Percentiles rank a stretch among this genome's conserved stretches.
phyloP scores from a whole-genome alignment of 352 stramenopile genomes.

The Pythium rishiriense region DNA sequence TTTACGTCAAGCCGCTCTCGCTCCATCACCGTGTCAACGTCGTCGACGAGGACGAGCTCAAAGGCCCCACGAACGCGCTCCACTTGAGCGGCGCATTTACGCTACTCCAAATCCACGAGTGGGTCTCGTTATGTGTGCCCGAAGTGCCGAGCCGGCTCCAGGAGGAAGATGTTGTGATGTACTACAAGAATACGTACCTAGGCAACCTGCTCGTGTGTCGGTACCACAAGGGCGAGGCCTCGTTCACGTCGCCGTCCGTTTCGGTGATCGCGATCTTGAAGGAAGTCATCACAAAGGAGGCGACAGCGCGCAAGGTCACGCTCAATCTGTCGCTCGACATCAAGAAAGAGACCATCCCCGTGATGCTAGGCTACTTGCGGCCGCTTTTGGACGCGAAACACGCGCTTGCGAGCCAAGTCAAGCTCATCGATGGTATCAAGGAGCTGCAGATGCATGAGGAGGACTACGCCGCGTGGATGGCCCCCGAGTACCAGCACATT shows the following conservation, averaged over 20 bases:
- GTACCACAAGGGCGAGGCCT: slow-evolving; percentile 73
- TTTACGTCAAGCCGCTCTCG: slow-evolving; percentile 82
- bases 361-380: slow-evolving; percentile 67
- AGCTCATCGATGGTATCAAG: slow-evolving; percentile 84
- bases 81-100: slow-evolving; percentile 78
- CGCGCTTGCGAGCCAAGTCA: slow-evolving; percentile 68
- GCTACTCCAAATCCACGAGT: slow-evolving; percentile 86
- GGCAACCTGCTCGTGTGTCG: slow-evolving; percentile 71
- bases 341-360: slow-evolving; percentile 72
- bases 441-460: slow-evolving; percentile 83
- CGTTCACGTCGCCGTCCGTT: slow-evolving; percentile 74
- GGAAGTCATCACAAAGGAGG: slow-evolving; percentile 84
- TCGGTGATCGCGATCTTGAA: slow-evolving; percentile 87
- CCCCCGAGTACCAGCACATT: slow-evolving; percentile 80
- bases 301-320: slow-evolving; percentile 72
- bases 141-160: slow-evolving; percentile 75
- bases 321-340: slow-evolving; percentile 82
- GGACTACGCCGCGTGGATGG: slow-evolving; percentile 71
- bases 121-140: slow-evolving; percentile 75
- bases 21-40: slow-evolving; percentile 80
- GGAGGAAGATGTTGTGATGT: slow-evolving; percentile 66
- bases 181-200: slow-evolving; percentile 80
- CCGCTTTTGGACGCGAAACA: slow-evolving; percentile 72
- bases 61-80: slow-evolving; percentile 59
- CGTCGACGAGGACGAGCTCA: slow-evolving; percentile 51